Percentiles rank a stretch among this genome's conserved stretches.
Evolutionary conservation across 1,284 basidiomycete genomes (phyloP).

Genomic region (Pseudozyma sp.): DNA sequence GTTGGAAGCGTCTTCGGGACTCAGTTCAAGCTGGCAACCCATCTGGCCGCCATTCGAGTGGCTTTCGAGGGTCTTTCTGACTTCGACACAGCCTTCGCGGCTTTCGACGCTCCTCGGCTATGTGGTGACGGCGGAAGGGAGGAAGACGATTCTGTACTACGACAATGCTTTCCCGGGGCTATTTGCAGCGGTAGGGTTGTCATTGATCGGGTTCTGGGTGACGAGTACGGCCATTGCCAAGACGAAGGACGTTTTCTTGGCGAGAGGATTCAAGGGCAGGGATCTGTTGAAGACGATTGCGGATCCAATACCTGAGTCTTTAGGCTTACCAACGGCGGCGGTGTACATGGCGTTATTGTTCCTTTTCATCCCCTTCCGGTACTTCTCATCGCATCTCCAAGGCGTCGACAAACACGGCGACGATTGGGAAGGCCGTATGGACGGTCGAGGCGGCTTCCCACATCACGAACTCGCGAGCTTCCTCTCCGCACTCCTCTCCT

Average conservation of each 20-base stretch:
- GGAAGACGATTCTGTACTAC: slow-evolving; percentile 26
- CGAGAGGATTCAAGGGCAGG: slow-evolving; percentile 58
- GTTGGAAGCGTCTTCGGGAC: slow-evolving; percentile 14
- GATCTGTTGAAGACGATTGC: slow-evolving; percentile 60
- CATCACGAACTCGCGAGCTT: slow-evolving; percentile 92
- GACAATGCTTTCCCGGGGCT: slow-evolving; percentile 51
- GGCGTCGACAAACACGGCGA: slow-evolving; percentile 24
- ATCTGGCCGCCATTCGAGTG: slow-evolving; percentile 37
- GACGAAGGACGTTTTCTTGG: slow-evolving; percentile 54
- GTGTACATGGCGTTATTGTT: slow-evolving; percentile 84
- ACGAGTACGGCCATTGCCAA: slow-evolving; percentile 40
- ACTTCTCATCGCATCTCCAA: slow-evolving; percentile 50
- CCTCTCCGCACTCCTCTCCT: slow-evolving; percentile 87
- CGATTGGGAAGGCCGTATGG: slow-evolving; percentile 56
- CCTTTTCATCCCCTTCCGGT: slow-evolving; percentile 67
- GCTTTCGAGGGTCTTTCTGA: slow-evolving; percentile 13
- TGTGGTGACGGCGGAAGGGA: not conserved
- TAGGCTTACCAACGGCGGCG: slow-evolving; percentile 88
- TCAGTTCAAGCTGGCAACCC: not conserved
- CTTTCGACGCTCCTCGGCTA: slow-evolving; percentile 15
- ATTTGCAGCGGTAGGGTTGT: slow-evolving; percentile 42
- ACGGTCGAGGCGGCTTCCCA: slow-evolving; percentile 76
- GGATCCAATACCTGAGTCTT: slow-evolving; percentile 83
- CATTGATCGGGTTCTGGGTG: slow-evolving; percentile 42
- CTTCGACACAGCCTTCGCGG: slow-evolving; percentile 7